Conservation (phyloP, 2,329 filamentous ascomycete species). For the Sporothrix luriei region DNA sequence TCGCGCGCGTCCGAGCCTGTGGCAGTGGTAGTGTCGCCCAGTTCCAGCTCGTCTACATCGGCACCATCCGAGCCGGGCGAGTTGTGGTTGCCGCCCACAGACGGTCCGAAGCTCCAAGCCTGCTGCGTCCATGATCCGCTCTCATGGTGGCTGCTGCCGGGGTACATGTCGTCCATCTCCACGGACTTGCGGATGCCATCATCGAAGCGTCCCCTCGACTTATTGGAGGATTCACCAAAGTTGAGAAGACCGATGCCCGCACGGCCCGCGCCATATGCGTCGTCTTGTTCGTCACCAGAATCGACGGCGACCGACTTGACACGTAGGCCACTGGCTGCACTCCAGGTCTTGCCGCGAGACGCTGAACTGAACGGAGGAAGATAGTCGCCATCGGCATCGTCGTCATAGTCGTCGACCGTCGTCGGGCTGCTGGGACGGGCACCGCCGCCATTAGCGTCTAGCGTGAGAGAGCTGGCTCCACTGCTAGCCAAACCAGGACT, state of each 20-base stretch:
- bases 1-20: slow-evolving; percentile 10
- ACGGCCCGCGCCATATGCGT: slow-evolving; percentile 11
- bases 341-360: background rate
- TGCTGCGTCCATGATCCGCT: slow-evolving; percentile 42
- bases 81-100: slow-evolving; percentile 17
- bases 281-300: slow-evolving; percentile 24
- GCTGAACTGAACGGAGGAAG: slow-evolving; percentile 48
- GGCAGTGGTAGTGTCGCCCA: slow-evolving; percentile 22
- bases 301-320: background rate
- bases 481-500: slow-evolving; percentile 60
- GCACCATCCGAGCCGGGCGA: slow-evolving; percentile 32
- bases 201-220: slow-evolving; percentile 27
- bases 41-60: slow-evolving; percentile 33
- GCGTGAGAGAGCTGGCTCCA: slow-evolving; percentile 32
- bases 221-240: slow-evolving; percentile 29
- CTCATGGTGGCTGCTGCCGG: slow-evolving; percentile 29
- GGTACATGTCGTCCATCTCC: slow-evolving; percentile 49
- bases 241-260: slow-evolving; percentile 29
- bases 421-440: slow-evolving; percentile 17
- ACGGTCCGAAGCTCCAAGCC: slow-evolving; percentile 51
- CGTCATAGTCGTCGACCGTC: slow-evolving; percentile 9
- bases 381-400: slow-evolving; percentile 19
- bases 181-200: slow-evolving; percentile 48
- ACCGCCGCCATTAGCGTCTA: slow-evolving; percentile 11
- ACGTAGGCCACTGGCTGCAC: slow-evolving; percentile 11